Evolutionary conservation across 2,329 filamentous ascomycete genomes (phyloP), one percentile per base, ranked within the genome.

Genomic region (Trichoderma simmonsii): DNA sequence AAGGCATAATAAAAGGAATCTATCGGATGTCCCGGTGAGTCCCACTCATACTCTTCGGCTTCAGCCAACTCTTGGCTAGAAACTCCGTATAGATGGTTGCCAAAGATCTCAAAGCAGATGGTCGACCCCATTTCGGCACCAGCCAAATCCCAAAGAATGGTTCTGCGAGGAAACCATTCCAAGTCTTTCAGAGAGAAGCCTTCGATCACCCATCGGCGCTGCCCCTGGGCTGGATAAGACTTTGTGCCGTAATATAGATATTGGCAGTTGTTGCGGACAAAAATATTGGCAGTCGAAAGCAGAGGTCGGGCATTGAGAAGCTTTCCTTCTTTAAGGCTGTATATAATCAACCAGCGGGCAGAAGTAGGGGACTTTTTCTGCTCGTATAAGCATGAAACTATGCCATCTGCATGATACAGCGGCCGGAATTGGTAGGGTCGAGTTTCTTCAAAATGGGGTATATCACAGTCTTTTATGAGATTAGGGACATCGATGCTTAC

Each of bases 61-160:
- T 91, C 87, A 67, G 89, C 87, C 3, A 86, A 85, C 2, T 86
- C 87, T 74, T 90, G 86, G 74, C 89, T 94, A 0, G 92, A 92
- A 6, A 94, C 81, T 0, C 87, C 90, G 75, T 94, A 94, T 54
- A 95, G 89, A 75, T 89, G 84, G 11, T 84, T 86, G 48, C 89
- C 84, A 73, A 92, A 84, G 21, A 94, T 87, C 73, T 92, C 91
- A 77, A 95, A 94, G 73, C 88, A 92, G n/a, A 93, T 83, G 0
- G 88, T 90, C 12, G 86, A 87, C 6, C 90, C 90, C 36, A 94
- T 85, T 60, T 92, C 91, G 21, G 84, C 86, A 1, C 91, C 92
- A 57, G 88, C 86, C 71, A 92, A 83, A 28, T 89, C 84, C 48
- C 86, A 81, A 3, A 93, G 81, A 39, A 88, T 82, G 6, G 91